Percentiles rank a stretch among this genome's conserved stretches.
These are phyloP conservation scores for Thraustochytrium sp. DNA, from an alignment of 352 stramenopile species.

Conservation along the genomic window DNA sequence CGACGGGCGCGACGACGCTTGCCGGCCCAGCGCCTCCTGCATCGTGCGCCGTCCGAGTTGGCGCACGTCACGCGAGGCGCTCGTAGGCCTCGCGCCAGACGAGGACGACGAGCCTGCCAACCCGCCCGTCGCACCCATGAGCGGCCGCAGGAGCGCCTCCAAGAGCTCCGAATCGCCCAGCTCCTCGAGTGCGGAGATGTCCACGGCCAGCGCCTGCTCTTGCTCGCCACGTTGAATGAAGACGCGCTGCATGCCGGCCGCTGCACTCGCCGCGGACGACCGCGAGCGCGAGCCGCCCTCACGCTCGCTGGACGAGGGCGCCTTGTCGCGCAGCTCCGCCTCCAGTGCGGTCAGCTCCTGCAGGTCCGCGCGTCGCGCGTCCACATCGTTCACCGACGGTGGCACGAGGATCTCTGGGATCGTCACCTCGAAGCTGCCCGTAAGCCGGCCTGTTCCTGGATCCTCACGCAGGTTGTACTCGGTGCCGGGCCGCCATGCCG, in stretches of 20 bases:
- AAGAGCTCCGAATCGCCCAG: constrained; percentile 20
- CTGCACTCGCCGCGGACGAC: not conserved
- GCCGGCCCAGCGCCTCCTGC: not conserved
- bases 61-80: not conserved
- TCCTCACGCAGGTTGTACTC: constrained; percentile 61
- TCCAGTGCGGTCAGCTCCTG: not conserved
- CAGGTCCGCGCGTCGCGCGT: not conserved
- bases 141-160: constrained; percentile 21
- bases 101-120: too few relatives aligned
- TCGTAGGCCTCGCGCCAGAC: too few relatives aligned
- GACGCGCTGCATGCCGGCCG: not conserved
- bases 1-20: too few relatives aligned
- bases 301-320: not conserved
- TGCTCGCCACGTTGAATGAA: constrained; percentile 26
- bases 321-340: not conserved
- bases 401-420: constrained; percentile 34
- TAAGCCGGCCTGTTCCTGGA: not conserved
- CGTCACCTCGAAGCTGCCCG: not conserved
- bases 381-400: not conserved
- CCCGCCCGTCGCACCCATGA: too few relatives aligned
- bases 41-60: not conserved
- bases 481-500: constrained; percentile 75
- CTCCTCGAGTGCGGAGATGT: constrained; percentile 29
- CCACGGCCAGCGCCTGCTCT: not conserved
- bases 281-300: too few relatives aligned